These are phyloP conservation scores for Apiospora arundinis DNA, from an alignment of 2,329 filamentous ascomycete genomes.

Conservation along the genomic window DNA sequence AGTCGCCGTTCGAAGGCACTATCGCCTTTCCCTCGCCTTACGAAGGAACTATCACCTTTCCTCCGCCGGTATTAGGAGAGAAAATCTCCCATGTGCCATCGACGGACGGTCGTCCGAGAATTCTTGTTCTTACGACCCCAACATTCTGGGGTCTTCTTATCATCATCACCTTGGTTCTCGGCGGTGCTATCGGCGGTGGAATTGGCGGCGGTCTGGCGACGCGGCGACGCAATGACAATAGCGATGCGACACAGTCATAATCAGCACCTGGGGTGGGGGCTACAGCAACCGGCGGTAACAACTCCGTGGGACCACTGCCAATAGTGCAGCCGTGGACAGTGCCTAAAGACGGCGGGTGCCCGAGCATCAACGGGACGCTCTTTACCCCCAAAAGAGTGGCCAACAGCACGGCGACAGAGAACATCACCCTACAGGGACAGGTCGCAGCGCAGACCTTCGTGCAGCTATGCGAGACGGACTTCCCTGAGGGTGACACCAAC, in stretches of 20 bases:
- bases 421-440: not conserved
- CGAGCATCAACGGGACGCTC: not conserved
- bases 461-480: not conserved
- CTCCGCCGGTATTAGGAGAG: not conserved
- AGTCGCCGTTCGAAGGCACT: too few species aligned
- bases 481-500: not conserved
- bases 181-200: slow-evolving; percentile 27
- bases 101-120: not conserved
- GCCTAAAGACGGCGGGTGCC: not conserved
- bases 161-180: slow-evolving; percentile 32
- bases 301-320: not conserved
- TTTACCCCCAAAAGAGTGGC: not conserved
- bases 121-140: slow-evolving; percentile 33
- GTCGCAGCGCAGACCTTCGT: not conserved
- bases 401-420: not conserved
- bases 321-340: not conserved
- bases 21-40: too few species aligned
- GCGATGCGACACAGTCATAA: not conserved
- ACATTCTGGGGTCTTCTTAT: slow-evolving; percentile 34
- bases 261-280: not conserved
- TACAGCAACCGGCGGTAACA: not conserved
- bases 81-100: not conserved
- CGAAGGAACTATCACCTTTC: too few species aligned
- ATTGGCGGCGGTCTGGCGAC: not conserved
- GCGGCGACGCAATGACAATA: not conserved